Percentiles rank a stretch among this genome's conserved stretches.
These are phyloP conservation scores for Talaromyces liani DNA, from an alignment of 495 filamentous ascomycete genomes.

Conservation along the genomic window DNA sequence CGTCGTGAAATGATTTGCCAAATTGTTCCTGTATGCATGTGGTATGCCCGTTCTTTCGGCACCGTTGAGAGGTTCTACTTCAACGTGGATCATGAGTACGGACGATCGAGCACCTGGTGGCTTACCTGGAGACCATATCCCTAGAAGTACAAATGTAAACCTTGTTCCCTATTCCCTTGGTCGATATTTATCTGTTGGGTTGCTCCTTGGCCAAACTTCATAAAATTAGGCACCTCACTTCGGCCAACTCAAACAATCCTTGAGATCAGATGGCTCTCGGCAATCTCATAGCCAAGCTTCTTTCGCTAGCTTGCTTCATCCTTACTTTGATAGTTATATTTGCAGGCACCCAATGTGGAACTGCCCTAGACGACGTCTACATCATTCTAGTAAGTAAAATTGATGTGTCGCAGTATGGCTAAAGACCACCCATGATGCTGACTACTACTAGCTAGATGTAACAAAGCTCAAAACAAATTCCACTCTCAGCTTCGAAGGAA, in stretches of 20 bases:
- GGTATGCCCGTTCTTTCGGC: not conserved
- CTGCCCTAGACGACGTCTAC: not conserved
- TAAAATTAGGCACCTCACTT: not conserved
- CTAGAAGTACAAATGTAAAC: not conserved
- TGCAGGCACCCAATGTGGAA: constrained; percentile 5
- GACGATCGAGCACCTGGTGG: no score
- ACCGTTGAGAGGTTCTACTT: not conserved
- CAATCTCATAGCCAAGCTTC: not conserved
- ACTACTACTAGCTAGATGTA: not conserved
- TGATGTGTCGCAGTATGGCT: not conserved
- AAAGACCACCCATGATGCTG: not conserved
- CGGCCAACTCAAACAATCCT: not conserved
- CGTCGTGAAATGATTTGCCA: not conserved
- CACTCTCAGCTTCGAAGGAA: not conserved
- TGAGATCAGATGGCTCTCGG: not conserved
- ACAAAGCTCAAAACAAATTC: not conserved
- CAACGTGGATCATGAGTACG: no score
- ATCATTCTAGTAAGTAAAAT: not conserved
- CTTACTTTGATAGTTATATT: constrained; percentile 3
- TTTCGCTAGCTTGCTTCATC: not conserved
- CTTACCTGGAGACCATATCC: not conserved
- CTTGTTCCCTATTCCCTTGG: not conserved
- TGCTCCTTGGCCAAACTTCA: not conserved
- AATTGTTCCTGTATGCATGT: not conserved
- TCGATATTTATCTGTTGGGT: not conserved